Conservation (phyloP, 2,329 filamentous ascomycete species). For the Cordyceps militaris region DNA sequence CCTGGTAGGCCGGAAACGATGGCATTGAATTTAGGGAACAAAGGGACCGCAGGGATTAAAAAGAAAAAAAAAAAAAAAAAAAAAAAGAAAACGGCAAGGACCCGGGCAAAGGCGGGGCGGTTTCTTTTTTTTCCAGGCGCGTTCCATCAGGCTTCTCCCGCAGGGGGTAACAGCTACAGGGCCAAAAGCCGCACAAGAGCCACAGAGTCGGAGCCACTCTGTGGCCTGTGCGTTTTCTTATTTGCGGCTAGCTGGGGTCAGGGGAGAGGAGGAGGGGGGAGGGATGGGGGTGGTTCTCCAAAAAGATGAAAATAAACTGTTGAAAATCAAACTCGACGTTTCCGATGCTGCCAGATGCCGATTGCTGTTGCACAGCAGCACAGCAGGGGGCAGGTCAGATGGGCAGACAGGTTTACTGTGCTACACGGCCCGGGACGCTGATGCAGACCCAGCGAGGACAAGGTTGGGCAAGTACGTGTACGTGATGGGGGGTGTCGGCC, state of each 20-base stretch:
- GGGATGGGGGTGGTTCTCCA: too few relatives aligned
- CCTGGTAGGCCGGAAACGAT: too few relatives aligned
- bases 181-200: too few relatives aligned
- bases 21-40: too few relatives aligned
- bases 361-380: not conserved
- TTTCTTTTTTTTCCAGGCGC: constrained; percentile 5
- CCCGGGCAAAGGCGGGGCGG: not conserved
- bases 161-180: not conserved
- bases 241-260: constrained; percentile 1
- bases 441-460: not conserved
- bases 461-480: too few relatives aligned
- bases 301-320: not conserved
- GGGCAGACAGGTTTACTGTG: too few relatives aligned
- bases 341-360: not conserved
- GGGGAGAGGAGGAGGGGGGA: not conserved
- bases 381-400: too few relatives aligned
- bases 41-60: too few relatives aligned
- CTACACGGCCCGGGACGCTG: not conserved
- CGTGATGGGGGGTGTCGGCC: too few relatives aligned
- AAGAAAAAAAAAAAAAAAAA: too few relatives aligned
- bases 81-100: not conserved
- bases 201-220: not conserved
- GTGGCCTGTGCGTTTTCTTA: not conserved
- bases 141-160: constrained; percentile 11
- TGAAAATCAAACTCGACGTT: not conserved